Conservation (phyloP, 805 yeast genomes). For the Pichia kluyveri region DNA sequence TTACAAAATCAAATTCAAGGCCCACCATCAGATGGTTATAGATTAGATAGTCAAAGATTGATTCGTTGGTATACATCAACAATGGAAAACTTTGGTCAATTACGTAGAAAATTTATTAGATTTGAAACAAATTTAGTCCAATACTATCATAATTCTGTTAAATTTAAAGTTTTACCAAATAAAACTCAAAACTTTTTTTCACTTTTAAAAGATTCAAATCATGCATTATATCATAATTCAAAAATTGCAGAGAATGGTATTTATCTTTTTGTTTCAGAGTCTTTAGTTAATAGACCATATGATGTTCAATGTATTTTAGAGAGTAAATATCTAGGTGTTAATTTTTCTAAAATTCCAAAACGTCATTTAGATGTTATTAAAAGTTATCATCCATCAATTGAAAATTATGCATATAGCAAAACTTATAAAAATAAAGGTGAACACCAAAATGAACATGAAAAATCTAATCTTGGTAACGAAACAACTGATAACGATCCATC, state of each 20-base stretch:
- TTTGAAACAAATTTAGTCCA: conserved; percentile 60
- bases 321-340: conserved; percentile 44
- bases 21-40: conserved; percentile 35
- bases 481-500: too few relatives aligned
- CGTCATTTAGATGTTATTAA: conserved; percentile 24
- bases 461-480: too few relatives aligned
- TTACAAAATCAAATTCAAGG: conserved; percentile 63
- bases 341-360: conserved; percentile 28
- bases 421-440: not conserved
- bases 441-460: not conserved
- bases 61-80: conserved; percentile 61
- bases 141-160: conserved; percentile 66
- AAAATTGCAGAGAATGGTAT: conserved; percentile 65
- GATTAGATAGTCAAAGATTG: conserved; percentile 30
- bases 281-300: conserved; percentile 33
- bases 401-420: not conserved
- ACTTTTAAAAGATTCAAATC: conserved; percentile 53
- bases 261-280: conserved; percentile 69
- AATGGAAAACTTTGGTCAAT: conserved; percentile 61
- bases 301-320: conserved; percentile 37
- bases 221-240: conserved; percentile 63
- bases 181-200: conserved; percentile 44
- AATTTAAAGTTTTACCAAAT: conserved; percentile 45
- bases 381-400: conserved; percentile 19
- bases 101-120: conserved; percentile 75